Percentiles rank a stretch among this genome's conserved stretches.
Evolutionary conservation across 306 rosid genomes (phyloP).

Genomic region (Sindora glabra): DNA sequence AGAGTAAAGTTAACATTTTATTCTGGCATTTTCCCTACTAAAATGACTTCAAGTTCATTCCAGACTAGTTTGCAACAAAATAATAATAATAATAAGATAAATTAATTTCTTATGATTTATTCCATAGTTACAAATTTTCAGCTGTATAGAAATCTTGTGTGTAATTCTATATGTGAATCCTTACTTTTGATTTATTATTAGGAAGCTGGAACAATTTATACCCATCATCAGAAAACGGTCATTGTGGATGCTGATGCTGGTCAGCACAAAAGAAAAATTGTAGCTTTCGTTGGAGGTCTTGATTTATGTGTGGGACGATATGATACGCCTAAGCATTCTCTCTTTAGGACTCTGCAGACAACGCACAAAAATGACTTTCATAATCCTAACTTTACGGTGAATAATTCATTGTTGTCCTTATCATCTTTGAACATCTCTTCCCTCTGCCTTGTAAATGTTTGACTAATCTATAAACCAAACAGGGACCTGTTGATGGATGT

Average conservation of each 20-base stretch:
- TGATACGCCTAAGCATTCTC: constrained; percentile 63
- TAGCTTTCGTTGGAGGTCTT: constrained; percentile 89
- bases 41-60: no score
- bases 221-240: constrained; percentile 94
- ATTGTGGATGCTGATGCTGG: constrained; percentile 89
- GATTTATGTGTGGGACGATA: constrained; percentile 81
- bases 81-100: no score
- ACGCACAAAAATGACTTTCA: constrained; percentile 66
- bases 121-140: neutral
- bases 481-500: constrained; percentile 57
- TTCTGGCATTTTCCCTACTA: no score
- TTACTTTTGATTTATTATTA: constrained; percentile 14
- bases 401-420: neutral
- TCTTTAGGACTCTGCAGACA: constrained; percentile 59
- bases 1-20: neutral
- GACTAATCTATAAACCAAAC: constrained; percentile 15
- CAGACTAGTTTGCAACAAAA: neutral
- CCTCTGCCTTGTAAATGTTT: no score
- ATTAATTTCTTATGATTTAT: neutral
- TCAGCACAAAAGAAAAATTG: constrained; percentile 55
- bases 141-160: no score
- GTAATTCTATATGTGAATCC: no score
- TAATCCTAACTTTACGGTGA: constrained; percentile 69
- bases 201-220: constrained; percentile 88
- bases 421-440: no score